Conservation (phyloP, 345 rosid species). For the Stellera chamaejasme region DNA sequence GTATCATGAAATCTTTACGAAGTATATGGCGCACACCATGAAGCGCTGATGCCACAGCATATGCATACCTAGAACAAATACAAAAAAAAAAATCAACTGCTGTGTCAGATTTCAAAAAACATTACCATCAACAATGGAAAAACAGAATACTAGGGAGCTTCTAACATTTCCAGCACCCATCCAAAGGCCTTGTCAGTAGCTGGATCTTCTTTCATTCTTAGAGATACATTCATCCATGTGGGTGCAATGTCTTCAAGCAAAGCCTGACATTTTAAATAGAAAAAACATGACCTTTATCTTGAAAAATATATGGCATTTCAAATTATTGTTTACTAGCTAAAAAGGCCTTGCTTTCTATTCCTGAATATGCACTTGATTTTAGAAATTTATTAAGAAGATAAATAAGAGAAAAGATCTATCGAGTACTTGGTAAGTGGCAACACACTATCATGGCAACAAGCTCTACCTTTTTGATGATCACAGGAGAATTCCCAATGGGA, state of each 20-base stretch:
- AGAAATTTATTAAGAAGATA: no score
- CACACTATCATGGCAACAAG: neutral
- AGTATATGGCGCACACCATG: constrained; percentile 60
- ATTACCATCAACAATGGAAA: constrained; percentile 9
- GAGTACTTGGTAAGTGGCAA: neutral
- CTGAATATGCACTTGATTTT: neutral
- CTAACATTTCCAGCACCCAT: constrained; percentile 87
- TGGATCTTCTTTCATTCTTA: constrained; percentile 68
- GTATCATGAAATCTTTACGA: constrained; percentile 62
- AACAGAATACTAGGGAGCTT: neutral
- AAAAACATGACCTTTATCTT: neutral
- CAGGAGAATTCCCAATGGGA: constrained; percentile 83
- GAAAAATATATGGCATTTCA: neutral
- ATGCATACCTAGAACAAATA: constrained; percentile 63
- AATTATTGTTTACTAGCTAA: neutral
- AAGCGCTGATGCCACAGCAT: constrained; percentile 74
- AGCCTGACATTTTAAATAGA: constrained; percentile 28
- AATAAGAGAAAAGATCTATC: no score
- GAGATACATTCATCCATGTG: constrained; percentile 72
- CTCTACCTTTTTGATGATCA: constrained; percentile 58
- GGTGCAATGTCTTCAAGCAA: constrained; percentile 60
- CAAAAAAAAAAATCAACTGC: constrained; percentile 2
- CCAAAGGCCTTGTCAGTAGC: constrained; percentile 72
- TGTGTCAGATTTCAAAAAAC: constrained; percentile 1
- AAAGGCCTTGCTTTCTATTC: constrained; percentile 1